These are phyloP conservation scores for Talaromyces marneffei DNA, from an alignment of 2,329 filamentous ascomycete species.

Conservation along the genomic window DNA sequence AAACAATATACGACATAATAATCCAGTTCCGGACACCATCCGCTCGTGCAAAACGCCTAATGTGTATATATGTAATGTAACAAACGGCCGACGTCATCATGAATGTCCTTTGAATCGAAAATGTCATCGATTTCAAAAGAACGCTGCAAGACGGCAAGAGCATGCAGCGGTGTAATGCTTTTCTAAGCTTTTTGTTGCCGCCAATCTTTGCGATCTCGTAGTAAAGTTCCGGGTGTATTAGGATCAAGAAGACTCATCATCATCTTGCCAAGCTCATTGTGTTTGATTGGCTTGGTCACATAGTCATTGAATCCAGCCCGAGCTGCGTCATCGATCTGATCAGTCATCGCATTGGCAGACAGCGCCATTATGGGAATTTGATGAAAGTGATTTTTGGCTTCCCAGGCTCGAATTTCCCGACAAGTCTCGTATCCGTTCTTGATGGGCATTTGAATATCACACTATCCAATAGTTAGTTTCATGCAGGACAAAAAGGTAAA, in stretches of 20 bases:
- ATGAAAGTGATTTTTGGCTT: conserved; percentile 41
- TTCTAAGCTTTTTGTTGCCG: conserved; percentile 7
- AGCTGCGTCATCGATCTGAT: conserved; percentile 44
- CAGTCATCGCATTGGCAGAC: conserved; percentile 47
- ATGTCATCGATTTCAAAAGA: background rate
- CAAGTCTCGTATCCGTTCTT: conserved; percentile 47
- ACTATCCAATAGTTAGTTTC: conserved; percentile 24
- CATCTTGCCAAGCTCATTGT: conserved; percentile 45
- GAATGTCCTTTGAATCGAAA: background rate
- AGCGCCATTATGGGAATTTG: conserved; percentile 47
- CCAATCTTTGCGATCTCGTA: conserved; percentile 33
- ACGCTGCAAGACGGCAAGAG: background rate
- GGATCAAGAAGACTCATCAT: conserved; percentile 45
- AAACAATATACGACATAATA: conserved; percentile 2
- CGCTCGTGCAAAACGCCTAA: conserved; percentile 10
- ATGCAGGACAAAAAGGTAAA: background rate
- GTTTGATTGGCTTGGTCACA: conserved; percentile 46
- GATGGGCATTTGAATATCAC: conserved; percentile 47
- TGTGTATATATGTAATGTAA: conserved; percentile 7
- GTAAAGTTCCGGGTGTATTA: conserved; percentile 36
- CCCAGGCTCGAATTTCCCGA: conserved; percentile 43
- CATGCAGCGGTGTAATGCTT: background rate
- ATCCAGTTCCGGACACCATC: conserved; percentile 4
- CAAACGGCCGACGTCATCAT: background rate
- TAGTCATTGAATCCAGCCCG: conserved; percentile 46